Percentiles rank a stretch among this genome's conserved stretches.
Evolutionary conservation across 2,329 filamentous ascomycete species (phyloP).

Genomic region (Ilyonectria mors-panacis): DNA sequence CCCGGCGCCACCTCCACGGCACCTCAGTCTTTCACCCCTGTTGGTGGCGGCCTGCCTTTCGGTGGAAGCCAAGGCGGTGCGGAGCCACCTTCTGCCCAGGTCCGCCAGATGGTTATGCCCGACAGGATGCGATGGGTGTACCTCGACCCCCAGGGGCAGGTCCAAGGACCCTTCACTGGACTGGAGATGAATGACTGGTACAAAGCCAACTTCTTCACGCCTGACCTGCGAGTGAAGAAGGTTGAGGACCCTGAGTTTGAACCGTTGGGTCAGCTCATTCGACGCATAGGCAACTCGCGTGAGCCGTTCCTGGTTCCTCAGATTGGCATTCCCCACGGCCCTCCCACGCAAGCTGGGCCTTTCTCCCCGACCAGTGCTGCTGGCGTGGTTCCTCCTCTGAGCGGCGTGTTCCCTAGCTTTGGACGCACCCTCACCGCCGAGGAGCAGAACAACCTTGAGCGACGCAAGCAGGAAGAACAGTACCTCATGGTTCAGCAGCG

Average conservation of each 20-base stretch:
- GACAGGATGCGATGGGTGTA: conserved; percentile 99
- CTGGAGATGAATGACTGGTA: conserved; percentile 99
- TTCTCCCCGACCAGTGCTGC: conserved; percentile 67
- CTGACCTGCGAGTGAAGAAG: conserved; percentile 95
- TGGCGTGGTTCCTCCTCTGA: conserved; percentile 87
- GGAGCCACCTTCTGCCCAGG: conserved; percentile 75
- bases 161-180: conserved; percentile 95
- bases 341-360: conserved; percentile 68
- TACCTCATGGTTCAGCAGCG: conserved; percentile 97
- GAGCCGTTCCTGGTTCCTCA: conserved; percentile 98
- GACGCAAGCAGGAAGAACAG: conserved; percentile 97
- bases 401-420: conserved; percentile 94
- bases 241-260: conserved; percentile 95
- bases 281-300: conserved; percentile 95
- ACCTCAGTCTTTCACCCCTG: conserved; percentile 55
- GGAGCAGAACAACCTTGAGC: conserved; percentile 96
- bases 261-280: conserved; percentile 92
- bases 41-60: conserved; percentile 54
- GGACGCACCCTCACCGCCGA: conserved; percentile 96
- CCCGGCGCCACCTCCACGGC: conserved; percentile 51
- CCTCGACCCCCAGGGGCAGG: conserved; percentile 91
- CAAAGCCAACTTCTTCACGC: conserved; percentile 97
- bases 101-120: conserved; percentile 98
- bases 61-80: conserved; percentile 53
- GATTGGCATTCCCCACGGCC: conserved; percentile 93